Percentiles rank a stretch among this genome's conserved stretches.
Conservation (phyloP, 2,329 filamentous ascomycete species). For the Aspergillus sojae region DNA sequence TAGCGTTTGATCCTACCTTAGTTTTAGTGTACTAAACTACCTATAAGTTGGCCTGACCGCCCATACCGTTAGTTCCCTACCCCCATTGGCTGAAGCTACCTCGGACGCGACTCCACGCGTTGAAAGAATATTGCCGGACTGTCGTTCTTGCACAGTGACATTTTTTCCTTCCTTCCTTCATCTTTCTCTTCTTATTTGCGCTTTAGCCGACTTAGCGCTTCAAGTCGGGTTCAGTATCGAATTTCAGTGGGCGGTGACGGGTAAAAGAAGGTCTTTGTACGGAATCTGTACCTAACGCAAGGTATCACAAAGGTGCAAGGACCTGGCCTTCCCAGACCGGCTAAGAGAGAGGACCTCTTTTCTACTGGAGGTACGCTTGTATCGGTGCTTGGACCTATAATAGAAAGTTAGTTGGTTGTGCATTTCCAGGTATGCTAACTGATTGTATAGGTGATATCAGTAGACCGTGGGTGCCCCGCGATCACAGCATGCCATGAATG, state of each 20-base stretch:
- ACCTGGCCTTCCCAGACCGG: background rate
- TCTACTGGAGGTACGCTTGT: background rate
- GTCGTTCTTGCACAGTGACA: background rate
- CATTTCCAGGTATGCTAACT: background rate
- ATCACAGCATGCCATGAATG: constrained; percentile 72
- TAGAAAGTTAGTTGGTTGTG: background rate
- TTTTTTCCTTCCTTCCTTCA: background rate
- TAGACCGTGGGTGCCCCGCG: constrained; percentile 18
- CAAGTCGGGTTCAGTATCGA: background rate
- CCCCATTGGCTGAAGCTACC: constrained; percentile 23
- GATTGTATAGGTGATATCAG: constrained; percentile 11
- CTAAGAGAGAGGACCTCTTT: background rate
- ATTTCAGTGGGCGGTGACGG: background rate
- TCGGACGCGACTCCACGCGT: constrained; percentile 20
- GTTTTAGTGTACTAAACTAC: too few species aligned
- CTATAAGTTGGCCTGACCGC: background rate
- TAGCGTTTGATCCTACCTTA: background rate
- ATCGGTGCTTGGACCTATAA: background rate
- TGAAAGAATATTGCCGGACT: background rate
- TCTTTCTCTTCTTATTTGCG: background rate
- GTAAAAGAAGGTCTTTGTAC: background rate
- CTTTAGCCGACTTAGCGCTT: background rate
- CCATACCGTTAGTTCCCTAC: background rate
- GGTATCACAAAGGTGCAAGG: background rate
- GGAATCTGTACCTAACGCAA: background rate